phyloP scores from a whole-genome alignment of 495 filamentous ascomycete genomes.

The Penicillium nucicola region DNA sequence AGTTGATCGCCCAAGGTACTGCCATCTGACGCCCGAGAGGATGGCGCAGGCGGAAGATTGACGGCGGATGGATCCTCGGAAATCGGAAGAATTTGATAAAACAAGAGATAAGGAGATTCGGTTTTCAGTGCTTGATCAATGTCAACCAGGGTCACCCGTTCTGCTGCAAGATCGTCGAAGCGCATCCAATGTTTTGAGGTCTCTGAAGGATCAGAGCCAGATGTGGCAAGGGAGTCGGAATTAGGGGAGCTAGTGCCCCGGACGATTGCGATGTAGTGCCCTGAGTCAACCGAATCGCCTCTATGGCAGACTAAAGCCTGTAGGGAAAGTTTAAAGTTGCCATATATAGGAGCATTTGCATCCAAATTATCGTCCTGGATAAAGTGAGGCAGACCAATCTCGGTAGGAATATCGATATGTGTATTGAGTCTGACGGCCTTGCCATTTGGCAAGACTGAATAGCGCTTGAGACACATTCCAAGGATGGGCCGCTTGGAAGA shows the following conservation, averaged over 20 bases:
- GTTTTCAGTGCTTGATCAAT: constrained; percentile 70
- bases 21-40: constrained; percentile 49
- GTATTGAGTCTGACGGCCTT: constrained; percentile 67
- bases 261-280: constrained; percentile 85
- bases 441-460: constrained; percentile 70
- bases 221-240: constrained; percentile 43
- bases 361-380: constrained; percentile 73
- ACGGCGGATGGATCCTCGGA: constrained; percentile 61
- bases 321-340: constrained; percentile 84
- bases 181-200: constrained; percentile 73
- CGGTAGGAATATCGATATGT: constrained; percentile 86
- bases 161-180: constrained; percentile 77
- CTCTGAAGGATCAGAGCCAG: constrained; percentile 49
- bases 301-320: constrained; percentile 91
- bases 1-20: constrained; percentile 6
- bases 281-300: constrained; percentile 82
- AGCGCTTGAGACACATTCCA: constrained; percentile 89
- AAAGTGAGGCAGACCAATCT: constrained; percentile 85
- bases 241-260: constrained; percentile 53
- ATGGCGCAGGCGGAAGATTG: constrained; percentile 49
- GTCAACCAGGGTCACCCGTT: constrained; percentile 72
- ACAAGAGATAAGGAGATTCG: constrained; percentile 92
- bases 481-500: constrained; percentile 74
- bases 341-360: constrained; percentile 61
- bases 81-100: constrained; percentile 91